Base-by-base conservation (phyloP, 2,329 filamentous ascomycete genomes). In the Curvularia sp. region DNA sequence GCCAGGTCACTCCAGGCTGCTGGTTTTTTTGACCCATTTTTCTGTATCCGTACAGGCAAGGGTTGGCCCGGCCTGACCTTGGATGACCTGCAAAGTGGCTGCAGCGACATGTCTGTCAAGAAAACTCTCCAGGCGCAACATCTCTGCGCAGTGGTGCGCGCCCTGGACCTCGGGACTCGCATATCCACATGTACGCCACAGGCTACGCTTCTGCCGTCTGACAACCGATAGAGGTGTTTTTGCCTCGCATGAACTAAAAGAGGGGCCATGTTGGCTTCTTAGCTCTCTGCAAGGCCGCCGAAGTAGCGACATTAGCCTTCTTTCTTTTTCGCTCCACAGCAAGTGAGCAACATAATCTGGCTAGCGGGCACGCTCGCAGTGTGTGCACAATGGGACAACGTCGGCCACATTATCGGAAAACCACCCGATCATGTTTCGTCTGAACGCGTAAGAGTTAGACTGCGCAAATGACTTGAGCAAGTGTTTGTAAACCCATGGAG, bases 251-350 rank as follows among this genome's bases (percentile, higher is more conserved):
- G 64, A 52, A 61, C 61, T 56, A 51, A 57, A 59, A 51, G 64
- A 69, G 63, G 63, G 61, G 62, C 57, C 61, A 69, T 63, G 61
- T 68, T 68, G 65, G 62, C 56, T 57, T 46, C 18, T 65, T 67
- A 66, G 64, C 41, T 33, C 59, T 33, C 64, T 72, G 70, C 69
- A 71, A 49, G 65, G 50, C 61, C 57, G 42, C 65, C 57, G 60
- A 69, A 63, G 49, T 5, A 61, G 67, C 59, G 57, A 63, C 58
- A 67, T 72, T 70, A 67, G 66, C 60, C 61, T 38, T 50, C 60
- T 55, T 63, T 64, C 48, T 55, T 61, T 59, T 58, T 54, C 41
- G 42, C 53, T 38, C 46, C 49, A 51, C 53, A 51, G 42, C 52
- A 42, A 53, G 35, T 35, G 49, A 39, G 49, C 53, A 55, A 55